A percentile compares a stretch with the other conserved stretches of the same genome.
Evolutionary conservation across 2,329 filamentous ascomycete species (phyloP).

Genomic region (Septoria linicola): DNA sequence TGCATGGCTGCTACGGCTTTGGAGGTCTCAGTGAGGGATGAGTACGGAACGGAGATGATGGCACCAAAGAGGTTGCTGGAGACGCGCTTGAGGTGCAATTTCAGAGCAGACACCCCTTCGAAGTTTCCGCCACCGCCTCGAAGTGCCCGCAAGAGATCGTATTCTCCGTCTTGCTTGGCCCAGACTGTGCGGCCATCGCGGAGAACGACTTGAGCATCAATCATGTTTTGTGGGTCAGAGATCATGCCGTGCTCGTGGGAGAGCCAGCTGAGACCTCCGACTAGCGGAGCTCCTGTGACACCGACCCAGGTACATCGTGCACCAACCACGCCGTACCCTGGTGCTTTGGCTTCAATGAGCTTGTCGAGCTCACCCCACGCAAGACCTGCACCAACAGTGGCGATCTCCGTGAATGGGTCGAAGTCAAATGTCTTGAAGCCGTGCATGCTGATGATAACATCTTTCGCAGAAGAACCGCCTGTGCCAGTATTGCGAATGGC

Average conservation of each 20-base stretch:
- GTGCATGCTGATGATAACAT: conserved; percentile 42
- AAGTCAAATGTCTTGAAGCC: conserved; percentile 42
- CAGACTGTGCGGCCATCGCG: conserved; percentile 41
- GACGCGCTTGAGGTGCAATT: conserved; percentile 34
- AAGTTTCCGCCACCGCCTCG: conserved; percentile 44
- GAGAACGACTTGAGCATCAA: conserved; percentile 43
- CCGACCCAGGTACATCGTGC: conserved; percentile 43
- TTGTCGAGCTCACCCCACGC: conserved; percentile 42
- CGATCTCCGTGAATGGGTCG: conserved; percentile 34
- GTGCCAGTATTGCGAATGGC: conserved; percentile 41
- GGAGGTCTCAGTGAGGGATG: conserved; percentile 24
- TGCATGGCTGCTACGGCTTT: conserved; percentile 31
- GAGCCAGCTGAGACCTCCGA: conserved; percentile 44
- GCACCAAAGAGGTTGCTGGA: conserved; percentile 30
- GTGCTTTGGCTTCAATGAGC: conserved; percentile 38
- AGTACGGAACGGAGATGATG: conserved; percentile 28
- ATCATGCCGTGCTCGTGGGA: conserved; percentile 41
- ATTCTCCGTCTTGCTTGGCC: conserved; percentile 37
- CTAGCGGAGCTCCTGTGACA: conserved; percentile 41
- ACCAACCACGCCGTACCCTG: conserved; percentile 40
- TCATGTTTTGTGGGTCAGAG: conserved; percentile 44
- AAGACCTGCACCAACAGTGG: conserved; percentile 41
- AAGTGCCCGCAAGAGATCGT: conserved; percentile 45
- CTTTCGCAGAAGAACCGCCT: conserved; percentile 39
- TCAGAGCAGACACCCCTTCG: conserved; percentile 35